These are phyloP conservation scores for Colletotrichum costaricense DNA, from an alignment of 2,329 filamentous ascomycete genomes.

Conservation along the genomic window DNA sequence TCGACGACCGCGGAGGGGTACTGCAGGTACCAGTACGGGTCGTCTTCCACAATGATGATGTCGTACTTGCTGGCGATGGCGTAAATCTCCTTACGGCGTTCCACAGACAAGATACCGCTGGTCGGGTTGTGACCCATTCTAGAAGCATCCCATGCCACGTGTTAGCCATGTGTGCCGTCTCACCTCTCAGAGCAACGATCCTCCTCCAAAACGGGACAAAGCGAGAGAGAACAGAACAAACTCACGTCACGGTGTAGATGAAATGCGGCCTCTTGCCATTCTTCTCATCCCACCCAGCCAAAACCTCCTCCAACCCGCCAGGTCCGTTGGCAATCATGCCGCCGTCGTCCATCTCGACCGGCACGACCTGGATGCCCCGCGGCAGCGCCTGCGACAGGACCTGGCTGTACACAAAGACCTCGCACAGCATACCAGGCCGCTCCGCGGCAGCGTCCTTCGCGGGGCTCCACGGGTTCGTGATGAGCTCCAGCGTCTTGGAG, in stretches of 20 bases:
- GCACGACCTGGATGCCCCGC: conserved; percentile 77
- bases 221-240: conserved; percentile 39
- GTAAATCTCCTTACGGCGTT: conserved; percentile 83
- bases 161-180: conserved; percentile 35
- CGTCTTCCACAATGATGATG: conserved; percentile 91
- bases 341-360: conserved; percentile 80
- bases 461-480: conserved; percentile 81
- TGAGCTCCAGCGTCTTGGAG: conserved; percentile 78
- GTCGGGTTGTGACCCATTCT: conserved; percentile 85
- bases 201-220: neutral
- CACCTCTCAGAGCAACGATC: neutral
- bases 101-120: conserved; percentile 77
- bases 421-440: conserved; percentile 81
- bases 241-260: conserved; percentile 90
- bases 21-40: conserved; percentile 96
- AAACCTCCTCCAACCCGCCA: conserved; percentile 80
- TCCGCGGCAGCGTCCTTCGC: conserved; percentile 74
- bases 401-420: conserved; percentile 85
- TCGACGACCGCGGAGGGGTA: conserved; percentile 75
- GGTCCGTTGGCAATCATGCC: conserved; percentile 82
- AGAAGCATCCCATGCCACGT: neutral
- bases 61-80: conserved; percentile 85
- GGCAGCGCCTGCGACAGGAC: conserved; percentile 76
- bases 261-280: conserved; percentile 83
- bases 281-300: conserved; percentile 83